Evolutionary conservation across 2,329 filamentous ascomycete genomes (phyloP).

Genomic region (Lecanicillium sp.): DNA sequence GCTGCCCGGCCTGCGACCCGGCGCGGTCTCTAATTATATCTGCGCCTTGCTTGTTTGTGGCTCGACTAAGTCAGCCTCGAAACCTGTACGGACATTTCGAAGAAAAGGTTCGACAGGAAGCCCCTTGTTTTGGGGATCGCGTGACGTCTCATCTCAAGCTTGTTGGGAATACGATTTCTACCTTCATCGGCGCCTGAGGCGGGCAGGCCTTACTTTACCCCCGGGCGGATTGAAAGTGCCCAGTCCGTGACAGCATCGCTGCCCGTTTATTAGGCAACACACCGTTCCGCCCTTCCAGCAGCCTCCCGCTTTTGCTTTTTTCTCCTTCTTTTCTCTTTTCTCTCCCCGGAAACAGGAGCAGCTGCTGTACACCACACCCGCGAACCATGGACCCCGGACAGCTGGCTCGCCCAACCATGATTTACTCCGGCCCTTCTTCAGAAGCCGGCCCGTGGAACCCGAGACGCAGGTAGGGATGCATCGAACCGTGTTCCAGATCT

Average conservation of each 20-base stretch:
- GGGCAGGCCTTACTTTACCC: neutral
- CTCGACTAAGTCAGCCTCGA: too few relatives aligned
- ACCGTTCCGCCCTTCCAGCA: neutral
- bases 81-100: too few relatives aligned
- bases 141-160: too few relatives aligned
- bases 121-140: too few relatives aligned
- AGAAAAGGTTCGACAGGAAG: too few relatives aligned
- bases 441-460: slow-evolving; percentile 9
- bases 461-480: slow-evolving; percentile 8
- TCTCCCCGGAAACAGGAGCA: too few relatives aligned
- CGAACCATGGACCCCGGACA: slow-evolving; percentile 6
- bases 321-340: slow-evolving; percentile 2
- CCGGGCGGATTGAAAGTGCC: slow-evolving; percentile 6
- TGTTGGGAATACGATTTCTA: too few relatives aligned
- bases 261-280: slow-evolving; percentile 2
- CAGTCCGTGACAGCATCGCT: slow-evolving; percentile 1
- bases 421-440: slow-evolving; percentile 6
- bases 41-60: too few relatives aligned
- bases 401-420: slow-evolving; percentile 8
- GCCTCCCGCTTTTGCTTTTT: slow-evolving; percentile 1
- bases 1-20: too few relatives aligned
- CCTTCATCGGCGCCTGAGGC: too few relatives aligned
- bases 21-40: too few relatives aligned
- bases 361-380: slow-evolving; percentile 1
- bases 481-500: neutral